Evolutionary conservation across 1,139 yeast species (phyloP).

Genomic region (Zygosaccharomyces sapae): DNA sequence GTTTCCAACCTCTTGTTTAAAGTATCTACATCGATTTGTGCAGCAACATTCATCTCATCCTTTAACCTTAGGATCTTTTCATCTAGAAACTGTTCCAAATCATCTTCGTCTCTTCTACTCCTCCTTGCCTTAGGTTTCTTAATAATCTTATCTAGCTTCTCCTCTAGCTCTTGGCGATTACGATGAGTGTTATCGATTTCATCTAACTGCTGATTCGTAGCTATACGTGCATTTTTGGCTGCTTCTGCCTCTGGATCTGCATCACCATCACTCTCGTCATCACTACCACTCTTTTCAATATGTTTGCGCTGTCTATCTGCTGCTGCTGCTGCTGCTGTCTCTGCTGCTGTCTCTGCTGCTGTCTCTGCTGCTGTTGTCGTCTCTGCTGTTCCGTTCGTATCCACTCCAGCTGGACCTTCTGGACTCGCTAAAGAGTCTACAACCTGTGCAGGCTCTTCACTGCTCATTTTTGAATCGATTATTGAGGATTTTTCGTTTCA

Average conservation of each 20-base stretch:
- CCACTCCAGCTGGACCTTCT: constrained; percentile 13
- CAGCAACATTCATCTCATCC: constrained; percentile 90
- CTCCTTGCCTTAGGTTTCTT: constrained; percentile 57
- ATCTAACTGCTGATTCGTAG: constrained; percentile 18
- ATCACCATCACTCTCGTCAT: constrained; percentile 34
- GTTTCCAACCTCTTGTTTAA: constrained; percentile 48
- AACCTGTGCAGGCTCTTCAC: constrained; percentile 6
- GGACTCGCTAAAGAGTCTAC: constrained; percentile 2
- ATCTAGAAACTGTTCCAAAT: constrained; percentile 91
- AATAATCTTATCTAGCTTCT: constrained; percentile 70
- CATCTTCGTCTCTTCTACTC: constrained; percentile 77
- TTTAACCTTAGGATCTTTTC: constrained; percentile 78
- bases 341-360: too few species aligned
- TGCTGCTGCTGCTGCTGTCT: constrained; percentile 1
- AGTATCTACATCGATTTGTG: constrained; percentile 83
- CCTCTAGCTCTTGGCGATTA: constrained; percentile 75
- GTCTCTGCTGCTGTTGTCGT: not conserved
- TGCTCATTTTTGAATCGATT: constrained; percentile 2
- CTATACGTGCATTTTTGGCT: constrained; percentile 5
- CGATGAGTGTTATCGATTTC: constrained; percentile 43
- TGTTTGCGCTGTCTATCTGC: constrained; percentile 32
- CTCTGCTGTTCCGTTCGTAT: constrained; percentile 13
- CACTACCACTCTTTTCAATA: constrained; percentile 28
- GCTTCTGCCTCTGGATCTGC: constrained; percentile 3
- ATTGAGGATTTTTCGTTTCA: not conserved